Evolutionary conservation across 2,329 filamentous ascomycete genomes (phyloP).

Genomic region (Nemania diffusa): DNA sequence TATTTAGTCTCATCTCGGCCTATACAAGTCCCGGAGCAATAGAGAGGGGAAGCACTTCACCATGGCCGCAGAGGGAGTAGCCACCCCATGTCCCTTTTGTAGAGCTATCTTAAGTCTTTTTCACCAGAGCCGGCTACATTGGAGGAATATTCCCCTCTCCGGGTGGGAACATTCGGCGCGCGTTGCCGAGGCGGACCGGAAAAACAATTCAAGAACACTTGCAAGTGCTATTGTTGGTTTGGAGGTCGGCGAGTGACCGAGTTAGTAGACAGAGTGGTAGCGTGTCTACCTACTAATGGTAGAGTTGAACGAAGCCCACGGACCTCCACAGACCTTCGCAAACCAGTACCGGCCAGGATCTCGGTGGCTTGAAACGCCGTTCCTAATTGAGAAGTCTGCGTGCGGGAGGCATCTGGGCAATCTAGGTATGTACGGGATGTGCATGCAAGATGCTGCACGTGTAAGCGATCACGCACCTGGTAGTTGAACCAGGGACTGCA

Average conservation of each 20-base stretch:
- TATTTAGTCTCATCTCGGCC: slow-evolving; percentile 34
- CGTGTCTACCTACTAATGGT: background rate
- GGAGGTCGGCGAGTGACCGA: background rate
- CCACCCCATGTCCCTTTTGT: background rate
- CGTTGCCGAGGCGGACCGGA: slow-evolving; percentile 26
- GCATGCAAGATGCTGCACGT: slow-evolving; percentile 38
- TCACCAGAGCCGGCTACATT: slow-evolving; percentile 9
- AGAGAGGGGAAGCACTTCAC: background rate
- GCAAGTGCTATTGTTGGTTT: background rate
- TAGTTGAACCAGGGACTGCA: slow-evolving; percentile 26
- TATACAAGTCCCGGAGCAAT: background rate
- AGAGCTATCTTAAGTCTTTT: slow-evolving; percentile 8
- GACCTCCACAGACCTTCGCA: slow-evolving; percentile 14
- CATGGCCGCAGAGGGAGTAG: background rate
- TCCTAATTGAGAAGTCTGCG: slow-evolving; percentile 31
- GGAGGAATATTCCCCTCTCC: slow-evolving; percentile 17
- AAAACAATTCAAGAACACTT: background rate
- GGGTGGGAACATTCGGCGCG: slow-evolving; percentile 20
- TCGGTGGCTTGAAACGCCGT: slow-evolving; percentile 31
- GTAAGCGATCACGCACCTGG: slow-evolving; percentile 30
- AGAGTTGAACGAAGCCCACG: background rate
- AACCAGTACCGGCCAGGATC: slow-evolving; percentile 2
- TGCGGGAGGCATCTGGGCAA: background rate
- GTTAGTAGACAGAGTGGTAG: background rate
- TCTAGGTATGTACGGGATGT: slow-evolving; percentile 1